Evolutionary conservation across 73 alveolate genomes (phyloP), one percentile per base, ranked within the genome.

Genomic region (Urostyla sp.): DNA sequence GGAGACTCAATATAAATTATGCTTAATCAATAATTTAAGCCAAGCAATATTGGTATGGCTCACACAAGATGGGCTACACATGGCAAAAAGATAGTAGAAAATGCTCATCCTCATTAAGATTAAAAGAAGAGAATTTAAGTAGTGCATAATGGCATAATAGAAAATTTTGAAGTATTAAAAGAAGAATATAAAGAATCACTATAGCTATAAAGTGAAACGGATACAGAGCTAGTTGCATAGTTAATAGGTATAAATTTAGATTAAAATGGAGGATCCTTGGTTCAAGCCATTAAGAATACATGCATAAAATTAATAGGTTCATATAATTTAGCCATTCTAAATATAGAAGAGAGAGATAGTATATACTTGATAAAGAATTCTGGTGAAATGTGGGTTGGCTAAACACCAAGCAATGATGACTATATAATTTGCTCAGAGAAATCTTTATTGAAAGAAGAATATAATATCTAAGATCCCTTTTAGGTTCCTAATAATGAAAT

Each of bases 61-160:
- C 90, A 79, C 38, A 79, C 90, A 4, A 58, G 90, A 28, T 79
- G 90, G 90, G 90, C 90, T 4, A 79, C 90, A 23, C 90, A 79
- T 51, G 90, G 90, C 1, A 48, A 49, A 5, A 79, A 72, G 63
- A 79, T 32, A 16, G 48, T 18, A 3, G 13, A 0, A 37, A 79
- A 79, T 56, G 91, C 86, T 0, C 82, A 82, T 20, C 85, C 87
- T 10, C 82, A 52, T 34, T 2, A 13, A 0, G 88, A 51, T 57
- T 21, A 57, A 26, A 31, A 49, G 20, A 23, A 79, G 20, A 63
- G 77, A 63, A 58, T 79, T 1, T 74, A 74, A 0, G 20, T 79
- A 0, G 83, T 66, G 0, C 90, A 79, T 43, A 79, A 79, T 51
- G 90, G 90, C 16, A 63, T 69, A 5, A 45, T 79, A 1, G 90